Evolutionary conservation across 768 basidiomycete genomes (phyloP), one percentile per base, ranked within the genome.

Genomic region (Lactarius sanguifluus): DNA sequence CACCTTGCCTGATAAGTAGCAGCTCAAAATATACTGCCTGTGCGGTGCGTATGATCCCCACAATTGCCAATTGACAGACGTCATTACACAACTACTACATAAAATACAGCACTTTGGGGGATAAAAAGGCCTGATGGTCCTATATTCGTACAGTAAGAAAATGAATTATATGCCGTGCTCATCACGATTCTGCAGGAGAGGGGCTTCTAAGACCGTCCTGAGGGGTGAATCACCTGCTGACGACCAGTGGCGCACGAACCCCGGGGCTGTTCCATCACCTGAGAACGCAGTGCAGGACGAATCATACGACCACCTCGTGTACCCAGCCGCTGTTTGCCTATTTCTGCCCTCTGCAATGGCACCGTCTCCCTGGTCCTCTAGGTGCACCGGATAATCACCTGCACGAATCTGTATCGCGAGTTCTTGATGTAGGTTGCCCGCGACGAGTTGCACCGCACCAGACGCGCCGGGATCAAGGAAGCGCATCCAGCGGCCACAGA

Each of bases 221-320:
- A 32, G 65, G 10, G 36, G 50, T n/a, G 43, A 28, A n/a, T 57
- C 41, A 6, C 38, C 38, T 20, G 5, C 16, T 40, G n/a, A 28
- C 40, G 36, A 40, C 38, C n/a, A 36, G 34, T 13, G 38, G 13
- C 18, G 3, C 5, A 16, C 20, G 18, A 30, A 23, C 5, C 59
- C 55, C 15, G 43, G 18, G 36, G 36, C 4, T 5, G 28, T 32
- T 16, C 36, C 28, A 25, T 40, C 56, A 6, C 45, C 61, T 0
- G 60, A 62, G 45, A 50, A 60, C 16, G 47, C 45, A 20, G 38
- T 66, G 30, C 18, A 0, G 40, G 57, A 41, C 28, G 36, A 43
- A 50, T 28, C 57, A 18, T 25, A 43, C 13, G 65, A 62, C 36
- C 55, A 50, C 45, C 25, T 28, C n/a, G 34, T 41, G 18, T 45